Percentiles rank a stretch among this genome's conserved stretches.
These are phyloP conservation scores for Lichtheimia ornata DNA, from an alignment of 371 early-diverging fungal genomes.

Conservation along the genomic window DNA sequence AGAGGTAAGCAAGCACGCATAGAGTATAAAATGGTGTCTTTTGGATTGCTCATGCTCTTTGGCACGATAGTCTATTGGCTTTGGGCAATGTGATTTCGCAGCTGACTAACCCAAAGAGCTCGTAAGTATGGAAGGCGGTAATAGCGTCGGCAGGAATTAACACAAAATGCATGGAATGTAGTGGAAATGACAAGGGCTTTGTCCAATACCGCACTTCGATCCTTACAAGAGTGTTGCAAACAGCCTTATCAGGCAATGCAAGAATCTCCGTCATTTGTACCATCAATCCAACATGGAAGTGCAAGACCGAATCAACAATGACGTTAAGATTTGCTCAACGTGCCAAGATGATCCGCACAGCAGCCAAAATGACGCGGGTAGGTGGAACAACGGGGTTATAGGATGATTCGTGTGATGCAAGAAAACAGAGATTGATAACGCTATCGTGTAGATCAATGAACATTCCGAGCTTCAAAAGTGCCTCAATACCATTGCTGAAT, in stretches of 20 bases:
- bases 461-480: slow-evolving; percentile 87
- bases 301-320: slow-evolving; percentile 79
- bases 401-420: too few species aligned
- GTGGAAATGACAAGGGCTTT: slow-evolving; percentile 41
- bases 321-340: slow-evolving; percentile 89
- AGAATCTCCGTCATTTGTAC: slow-evolving; percentile 85
- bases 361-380: slow-evolving; percentile 41
- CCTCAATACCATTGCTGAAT: slow-evolving; percentile 73
- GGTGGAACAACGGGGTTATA: not conserved
- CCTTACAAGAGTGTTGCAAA: slow-evolving; percentile 89
- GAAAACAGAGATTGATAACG: not conserved
- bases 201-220: slow-evolving; percentile 94
- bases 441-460: slow-evolving; percentile 54
- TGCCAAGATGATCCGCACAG: slow-evolving; percentile 68
- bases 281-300: slow-evolving; percentile 66
- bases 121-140: too few species aligned
- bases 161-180: too few species aligned
- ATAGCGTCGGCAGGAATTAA: too few species aligned
- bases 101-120: slow-evolving; percentile 52
- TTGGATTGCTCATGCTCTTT: not conserved
- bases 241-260: slow-evolving; percentile 81
- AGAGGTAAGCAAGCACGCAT: slow-evolving; percentile 41
- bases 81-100: slow-evolving; percentile 91
- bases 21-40: not conserved
- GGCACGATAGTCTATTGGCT: slow-evolving; percentile 61